These are phyloP conservation scores for Fusarium penzigii DNA, from an alignment of 2,329 filamentous ascomycete species.

Conservation along the genomic window DNA sequence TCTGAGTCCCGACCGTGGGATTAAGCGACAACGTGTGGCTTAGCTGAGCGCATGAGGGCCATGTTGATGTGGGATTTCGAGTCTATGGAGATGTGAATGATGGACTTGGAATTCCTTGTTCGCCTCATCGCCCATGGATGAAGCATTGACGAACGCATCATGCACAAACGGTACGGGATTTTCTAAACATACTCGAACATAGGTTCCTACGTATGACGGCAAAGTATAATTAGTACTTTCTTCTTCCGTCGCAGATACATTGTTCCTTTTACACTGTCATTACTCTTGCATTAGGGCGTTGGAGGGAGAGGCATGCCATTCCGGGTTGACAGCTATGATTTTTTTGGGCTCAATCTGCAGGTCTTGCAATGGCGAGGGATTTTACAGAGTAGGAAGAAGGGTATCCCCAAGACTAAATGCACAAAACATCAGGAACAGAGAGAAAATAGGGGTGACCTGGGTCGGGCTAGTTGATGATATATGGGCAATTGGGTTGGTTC, in stretches of 20 bases:
- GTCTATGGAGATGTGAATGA: neutral
- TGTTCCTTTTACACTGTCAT: neutral
- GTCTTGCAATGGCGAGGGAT: neutral
- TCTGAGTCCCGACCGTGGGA: conserved; percentile 29
- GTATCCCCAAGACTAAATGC: neutral
- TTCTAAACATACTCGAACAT: neutral
- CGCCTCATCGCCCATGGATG: neutral
- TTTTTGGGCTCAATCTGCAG: too few relatives aligned
- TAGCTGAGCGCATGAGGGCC: conserved; percentile 13
- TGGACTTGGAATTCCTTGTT: neutral
- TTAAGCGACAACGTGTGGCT: conserved; percentile 42
- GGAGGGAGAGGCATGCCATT: neutral
- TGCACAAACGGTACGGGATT: too few relatives aligned
- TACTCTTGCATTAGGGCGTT: neutral
- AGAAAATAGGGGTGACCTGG: neutral
- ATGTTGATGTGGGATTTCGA: neutral
- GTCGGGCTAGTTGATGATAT: too few relatives aligned
- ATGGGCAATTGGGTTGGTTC: neutral
- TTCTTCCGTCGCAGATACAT: neutral
- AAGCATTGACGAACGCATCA: neutral
- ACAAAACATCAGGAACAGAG: neutral
- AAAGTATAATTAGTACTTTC: neutral
- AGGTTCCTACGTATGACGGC: neutral
- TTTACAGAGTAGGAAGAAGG: neutral
- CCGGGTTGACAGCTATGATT: too few relatives aligned